A percentile compares a stretch with the other conserved stretches of the same genome.
Conservation (phyloP, 176 grass and related monocot genomes). For the Saccharum spontaneum region DNA sequence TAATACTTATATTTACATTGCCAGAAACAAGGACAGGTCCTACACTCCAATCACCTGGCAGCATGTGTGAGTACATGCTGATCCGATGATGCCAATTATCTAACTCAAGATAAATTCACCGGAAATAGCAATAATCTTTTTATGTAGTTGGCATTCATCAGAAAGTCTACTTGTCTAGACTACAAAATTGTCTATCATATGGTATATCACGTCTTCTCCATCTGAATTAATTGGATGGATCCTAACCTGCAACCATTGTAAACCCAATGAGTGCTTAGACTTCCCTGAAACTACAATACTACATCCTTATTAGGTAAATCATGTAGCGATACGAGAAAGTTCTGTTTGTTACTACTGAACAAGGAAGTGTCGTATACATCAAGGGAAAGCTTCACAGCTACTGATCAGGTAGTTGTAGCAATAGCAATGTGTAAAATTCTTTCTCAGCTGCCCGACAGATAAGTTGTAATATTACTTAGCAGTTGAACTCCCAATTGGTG, state of each 20-base stretch:
- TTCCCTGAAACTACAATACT: not conserved
- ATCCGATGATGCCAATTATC: not conserved
- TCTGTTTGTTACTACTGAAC: not conserved
- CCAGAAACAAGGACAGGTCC: not conserved
- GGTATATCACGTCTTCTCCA: conserved; percentile 84
- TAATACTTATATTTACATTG: conserved; percentile 4
- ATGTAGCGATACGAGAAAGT: not conserved
- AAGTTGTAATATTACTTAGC: not conserved
- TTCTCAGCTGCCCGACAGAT: not conserved
- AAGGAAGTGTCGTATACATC: not conserved
- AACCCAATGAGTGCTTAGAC: not conserved
- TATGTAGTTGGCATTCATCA: not conserved
- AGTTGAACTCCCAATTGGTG: not conserved
- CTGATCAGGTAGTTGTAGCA: not conserved
- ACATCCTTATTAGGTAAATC: not conserved
- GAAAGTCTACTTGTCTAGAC: conserved; percentile 42
- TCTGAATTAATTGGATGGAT: conserved; percentile 67
- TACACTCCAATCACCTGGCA: not conserved
- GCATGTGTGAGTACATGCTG: not conserved
- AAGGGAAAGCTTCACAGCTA: not conserved
- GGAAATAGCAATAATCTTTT: not conserved
- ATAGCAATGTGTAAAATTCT: not conserved
- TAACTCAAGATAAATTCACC: not conserved
- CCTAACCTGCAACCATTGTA: conserved; percentile 64
- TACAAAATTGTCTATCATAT: conserved; percentile 96